phyloP scores from a whole-genome alignment of 164 flowering plant species.

The Malania oleifera region DNA sequence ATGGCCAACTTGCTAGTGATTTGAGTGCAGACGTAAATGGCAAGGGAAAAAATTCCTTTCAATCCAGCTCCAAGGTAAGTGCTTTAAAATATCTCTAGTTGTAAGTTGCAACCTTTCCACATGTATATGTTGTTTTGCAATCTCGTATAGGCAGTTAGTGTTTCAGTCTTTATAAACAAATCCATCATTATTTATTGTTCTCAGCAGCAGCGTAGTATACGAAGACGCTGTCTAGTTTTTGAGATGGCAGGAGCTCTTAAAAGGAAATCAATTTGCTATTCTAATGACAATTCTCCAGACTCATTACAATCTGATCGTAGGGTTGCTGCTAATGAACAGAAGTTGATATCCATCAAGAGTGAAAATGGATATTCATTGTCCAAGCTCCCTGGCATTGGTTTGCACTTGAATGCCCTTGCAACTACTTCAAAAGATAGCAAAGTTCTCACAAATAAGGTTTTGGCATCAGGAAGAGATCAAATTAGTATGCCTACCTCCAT shows the following conservation, averaged over 20 bases:
- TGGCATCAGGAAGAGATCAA: conserved; percentile 12
- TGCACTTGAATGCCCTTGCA: conserved; percentile 37
- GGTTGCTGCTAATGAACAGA: conserved; percentile 3
- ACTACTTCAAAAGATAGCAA: conserved; percentile 8
- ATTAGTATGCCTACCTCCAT: conserved; percentile 5
- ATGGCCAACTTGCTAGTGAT: conserved; percentile 12
- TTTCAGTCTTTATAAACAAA: not conserved
- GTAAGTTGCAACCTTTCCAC: too few relatives aligned
- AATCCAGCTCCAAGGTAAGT: conserved; percentile 19
- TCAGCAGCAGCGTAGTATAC: conserved; percentile 10
- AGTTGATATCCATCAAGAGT: not conserved
- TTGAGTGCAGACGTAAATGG: not conserved
- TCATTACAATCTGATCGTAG: conserved; percentile 3
- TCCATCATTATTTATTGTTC: not conserved
- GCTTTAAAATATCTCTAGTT: not conserved
- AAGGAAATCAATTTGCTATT: conserved; percentile 4
- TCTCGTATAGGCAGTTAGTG: not conserved
- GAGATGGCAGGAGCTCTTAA: conserved; percentile 18
- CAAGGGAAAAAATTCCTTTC: conserved; percentile 6
- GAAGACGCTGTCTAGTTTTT: conserved; percentile 29
- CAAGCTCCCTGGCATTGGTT: conserved; percentile 21
- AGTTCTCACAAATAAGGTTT: conserved; percentile 4
- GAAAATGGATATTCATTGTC: not conserved
- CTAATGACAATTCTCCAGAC: conserved; percentile 7
- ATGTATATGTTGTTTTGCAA: too few relatives aligned